Evolutionary conservation across 495 filamentous ascomycete genomes (phyloP), one percentile per base, ranked within the genome.

Genomic region (Penicillium daleae): DNA sequence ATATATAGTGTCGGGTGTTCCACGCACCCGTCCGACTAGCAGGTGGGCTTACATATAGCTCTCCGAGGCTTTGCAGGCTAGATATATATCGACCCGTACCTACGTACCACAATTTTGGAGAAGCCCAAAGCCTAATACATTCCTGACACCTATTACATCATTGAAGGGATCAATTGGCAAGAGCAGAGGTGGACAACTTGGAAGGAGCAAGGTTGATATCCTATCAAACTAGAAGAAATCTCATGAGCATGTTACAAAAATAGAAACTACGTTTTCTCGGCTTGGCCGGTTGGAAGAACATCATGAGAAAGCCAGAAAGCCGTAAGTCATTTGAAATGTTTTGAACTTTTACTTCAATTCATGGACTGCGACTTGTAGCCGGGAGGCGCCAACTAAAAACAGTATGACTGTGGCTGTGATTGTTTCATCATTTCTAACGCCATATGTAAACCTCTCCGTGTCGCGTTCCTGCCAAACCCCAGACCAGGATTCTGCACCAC

Each of bases 351-450:
- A 76, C 72, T 74, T 74, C 66, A 73, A 68, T 73, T 77, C 66
- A 71, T 72, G 72, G 72, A 76, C 71, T 78, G 76, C 77, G 75
- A 74, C 73, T 68, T 71, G 65, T 57, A 67, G 63, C 60, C 69
- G 67, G 74, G 76, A 77, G 75, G 71, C 71, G 76, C 62, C 75
- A 76, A 76, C 65, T 76, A 77, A 69, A 64, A 75, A 76, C 54
- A 78, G 70, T 72, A 68, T 73, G 75, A 78, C 75, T 72, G 71
- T 68, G 75, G 75, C 78, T 74, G 73, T 71, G 68, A 73, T 73
- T 73, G 68, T 76, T 72, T 77, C 73, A 78, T 77, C 70, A 80
- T 79, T 78, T 73, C 72, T 74, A 78, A 80, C 76, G 76, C 76
- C 78, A 75, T 76, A 61, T 74, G 63, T 71, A 75, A 75, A 74